These are phyloP conservation scores for Tolypocladium endophyticum DNA, from an alignment of 2,329 filamentous ascomycete species.

Conservation along the genomic window DNA sequence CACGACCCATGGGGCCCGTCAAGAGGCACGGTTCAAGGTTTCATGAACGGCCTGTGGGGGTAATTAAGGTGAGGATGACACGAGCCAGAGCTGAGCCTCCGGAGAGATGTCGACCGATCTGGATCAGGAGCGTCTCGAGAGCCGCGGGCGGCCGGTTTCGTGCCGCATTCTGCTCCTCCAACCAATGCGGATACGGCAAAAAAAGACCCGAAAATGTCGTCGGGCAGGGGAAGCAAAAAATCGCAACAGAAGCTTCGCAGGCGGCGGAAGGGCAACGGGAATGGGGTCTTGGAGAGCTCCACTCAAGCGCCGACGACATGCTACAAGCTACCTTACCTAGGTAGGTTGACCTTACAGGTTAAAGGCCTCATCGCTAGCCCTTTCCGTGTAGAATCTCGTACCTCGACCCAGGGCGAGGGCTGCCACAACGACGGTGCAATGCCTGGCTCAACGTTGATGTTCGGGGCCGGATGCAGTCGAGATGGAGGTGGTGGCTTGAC, in stretches of 20 bases:
- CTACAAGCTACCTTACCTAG: no score
- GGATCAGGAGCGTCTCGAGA: not conserved
- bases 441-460: not conserved
- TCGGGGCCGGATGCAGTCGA: not conserved
- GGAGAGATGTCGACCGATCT: not conserved
- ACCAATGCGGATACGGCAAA: not conserved
- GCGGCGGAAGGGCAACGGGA: not conserved
- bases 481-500: not conserved
- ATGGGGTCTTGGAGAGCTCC: not conserved
- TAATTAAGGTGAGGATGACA: not conserved
- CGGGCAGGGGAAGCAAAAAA: not conserved
- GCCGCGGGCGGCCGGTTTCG: not conserved
- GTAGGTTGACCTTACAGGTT: not conserved
- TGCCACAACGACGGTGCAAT: not conserved
- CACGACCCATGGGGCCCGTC: not conserved
- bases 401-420: not conserved
- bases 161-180: not conserved
- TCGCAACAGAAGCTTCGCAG: not conserved
- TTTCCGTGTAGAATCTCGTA: not conserved
- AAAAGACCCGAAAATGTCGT: not conserved
- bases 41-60: not conserved
- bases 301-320: not conserved
- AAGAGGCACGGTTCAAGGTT: not conserved
- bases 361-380: not conserved
- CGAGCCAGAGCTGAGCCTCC: not conserved